Conservation (phyloP, 192 early-diverging fungal genomes). For the Entomortierella parvispora region DNA sequence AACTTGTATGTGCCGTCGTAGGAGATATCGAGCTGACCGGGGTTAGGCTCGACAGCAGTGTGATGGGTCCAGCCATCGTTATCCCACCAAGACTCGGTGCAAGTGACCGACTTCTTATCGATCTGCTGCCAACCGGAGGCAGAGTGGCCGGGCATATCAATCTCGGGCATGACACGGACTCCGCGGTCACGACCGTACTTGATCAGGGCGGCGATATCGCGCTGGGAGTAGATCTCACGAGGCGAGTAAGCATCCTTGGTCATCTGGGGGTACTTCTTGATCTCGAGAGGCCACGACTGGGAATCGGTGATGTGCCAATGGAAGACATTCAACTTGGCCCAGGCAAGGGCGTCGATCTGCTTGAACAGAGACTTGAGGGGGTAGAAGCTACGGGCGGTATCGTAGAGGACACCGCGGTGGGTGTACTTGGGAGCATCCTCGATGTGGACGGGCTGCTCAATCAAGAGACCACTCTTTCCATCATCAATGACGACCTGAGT, state of each 20-base stretch:
- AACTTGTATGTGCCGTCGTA: slow-evolving; percentile 66
- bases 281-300: slow-evolving; percentile 78
- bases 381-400: slow-evolving; percentile 77
- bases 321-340: slow-evolving; percentile 80
- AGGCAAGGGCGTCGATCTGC: slow-evolving; percentile 75
- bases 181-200: slow-evolving; percentile 75
- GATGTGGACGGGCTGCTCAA: slow-evolving; percentile 67
- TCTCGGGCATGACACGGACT: slow-evolving; percentile 88
- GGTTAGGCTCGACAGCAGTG: slow-evolving; percentile 77
- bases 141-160: slow-evolving; percentile 86
- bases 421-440: slow-evolving; percentile 71
- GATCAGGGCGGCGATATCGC: slow-evolving; percentile 73
- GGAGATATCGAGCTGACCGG: slow-evolving; percentile 82
- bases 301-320: slow-evolving; percentile 81
- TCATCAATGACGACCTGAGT: slow-evolving; percentile 70
- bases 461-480: slow-evolving; percentile 47
- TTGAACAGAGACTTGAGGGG: slow-evolving; percentile 64
- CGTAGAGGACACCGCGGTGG: slow-evolving; percentile 76
- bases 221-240: slow-evolving; percentile 72
- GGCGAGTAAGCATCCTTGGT: slow-evolving; percentile 74
- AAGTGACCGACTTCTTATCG: slow-evolving; percentile 69
- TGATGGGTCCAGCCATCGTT: slow-evolving; percentile 66
- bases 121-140: slow-evolving; percentile 59
- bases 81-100: slow-evolving; percentile 66
- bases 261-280: slow-evolving; percentile 69